A percentile compares a stretch with the other conserved stretches of the same genome.
Conservation (phyloP, 2,329 filamentous ascomycete species). For the Colletotrichum sp. region DNA sequence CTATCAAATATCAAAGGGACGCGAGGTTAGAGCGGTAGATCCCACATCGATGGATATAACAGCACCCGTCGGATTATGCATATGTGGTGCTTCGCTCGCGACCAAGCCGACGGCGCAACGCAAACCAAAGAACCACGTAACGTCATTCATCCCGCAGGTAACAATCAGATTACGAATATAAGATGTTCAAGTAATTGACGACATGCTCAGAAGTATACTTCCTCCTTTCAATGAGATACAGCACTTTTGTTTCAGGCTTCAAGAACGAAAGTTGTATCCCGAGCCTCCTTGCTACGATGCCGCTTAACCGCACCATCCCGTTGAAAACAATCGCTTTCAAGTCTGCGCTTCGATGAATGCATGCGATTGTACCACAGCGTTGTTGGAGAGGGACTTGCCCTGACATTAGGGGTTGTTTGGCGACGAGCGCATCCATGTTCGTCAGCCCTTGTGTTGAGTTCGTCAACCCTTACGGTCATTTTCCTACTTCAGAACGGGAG, state of each 20-base stretch:
- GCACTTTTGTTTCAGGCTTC: not conserved
- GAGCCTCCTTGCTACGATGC: not conserved
- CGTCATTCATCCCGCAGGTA: not conserved
- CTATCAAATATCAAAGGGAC: not conserved
- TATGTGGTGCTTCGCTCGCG: not conserved
- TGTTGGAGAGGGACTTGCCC: not conserved
- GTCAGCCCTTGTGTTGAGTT: not conserved
- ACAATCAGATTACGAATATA: accelerated
- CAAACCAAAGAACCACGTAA: not conserved
- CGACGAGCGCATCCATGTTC: not conserved
- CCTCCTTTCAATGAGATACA: not conserved
- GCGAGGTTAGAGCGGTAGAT: not conserved
- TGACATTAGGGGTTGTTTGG: not conserved
- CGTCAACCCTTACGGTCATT: not conserved
- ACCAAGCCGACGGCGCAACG: not conserved
- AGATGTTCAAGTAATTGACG: not conserved
- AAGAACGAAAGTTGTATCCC: not conserved
- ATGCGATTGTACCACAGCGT: not conserved
- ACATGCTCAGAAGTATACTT: not conserved
- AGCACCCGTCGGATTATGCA: not conserved
- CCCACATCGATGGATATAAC: not conserved
- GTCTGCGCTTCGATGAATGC: not conserved
- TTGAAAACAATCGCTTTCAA: not conserved
- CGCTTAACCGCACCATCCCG: not conserved
- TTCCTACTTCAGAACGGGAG: not conserved